Evolutionary conservation across 768 basidiomycete genomes (phyloP).

Genomic region (Amanita phalloides): DNA sequence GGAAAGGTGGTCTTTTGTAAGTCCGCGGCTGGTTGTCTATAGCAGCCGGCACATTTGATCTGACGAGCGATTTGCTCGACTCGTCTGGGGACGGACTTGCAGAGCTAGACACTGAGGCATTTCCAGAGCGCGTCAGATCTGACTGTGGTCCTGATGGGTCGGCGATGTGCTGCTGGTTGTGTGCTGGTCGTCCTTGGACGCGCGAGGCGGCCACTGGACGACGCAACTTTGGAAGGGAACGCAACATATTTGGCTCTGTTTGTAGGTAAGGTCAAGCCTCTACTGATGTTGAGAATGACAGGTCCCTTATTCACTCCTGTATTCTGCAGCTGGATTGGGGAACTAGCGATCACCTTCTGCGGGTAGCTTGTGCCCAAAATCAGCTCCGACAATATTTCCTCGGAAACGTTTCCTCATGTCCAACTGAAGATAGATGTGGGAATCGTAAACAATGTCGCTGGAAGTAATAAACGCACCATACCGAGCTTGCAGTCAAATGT

Average conservation of each 20-base stretch:
- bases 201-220: not conserved
- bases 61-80: not conserved
- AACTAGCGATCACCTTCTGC: not conserved
- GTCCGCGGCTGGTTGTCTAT: constrained; percentile 13
- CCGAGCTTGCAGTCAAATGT: constrained; percentile 88
- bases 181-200: not conserved
- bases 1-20: constrained; percentile 66
- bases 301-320: too few species aligned
- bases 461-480: constrained; percentile 46
- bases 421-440: constrained; percentile 30
- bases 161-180: not conserved
- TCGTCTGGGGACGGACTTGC: constrained; percentile 6
- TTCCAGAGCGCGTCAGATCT: constrained; percentile 2
- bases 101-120: constrained; percentile 6
- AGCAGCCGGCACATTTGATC: constrained; percentile 1
- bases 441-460: not conserved
- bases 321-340: too few species aligned
- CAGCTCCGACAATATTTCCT: constrained; percentile 55
- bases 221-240: not conserved
- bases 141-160: not conserved
- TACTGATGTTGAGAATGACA: too few species aligned
- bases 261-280: not conserved
- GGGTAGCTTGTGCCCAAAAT: constrained; percentile 32
- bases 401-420: constrained; percentile 81
- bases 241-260: constrained; percentile 1